Conservation (phyloP, 2,329 filamentous ascomycete species). For the Monosporascus sp. region DNA sequence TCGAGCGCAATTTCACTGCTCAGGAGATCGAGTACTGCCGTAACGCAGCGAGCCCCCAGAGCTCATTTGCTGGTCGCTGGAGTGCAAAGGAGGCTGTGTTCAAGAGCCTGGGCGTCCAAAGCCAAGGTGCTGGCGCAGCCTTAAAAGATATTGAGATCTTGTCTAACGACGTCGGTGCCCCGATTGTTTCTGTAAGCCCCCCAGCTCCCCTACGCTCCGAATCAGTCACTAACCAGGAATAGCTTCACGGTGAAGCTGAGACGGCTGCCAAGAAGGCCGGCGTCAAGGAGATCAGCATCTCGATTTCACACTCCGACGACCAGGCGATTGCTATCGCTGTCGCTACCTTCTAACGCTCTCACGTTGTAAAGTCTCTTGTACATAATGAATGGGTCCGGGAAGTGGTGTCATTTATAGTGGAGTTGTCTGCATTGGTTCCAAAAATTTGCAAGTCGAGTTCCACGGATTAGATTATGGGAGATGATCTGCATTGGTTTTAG, state of each 20-base stretch:
- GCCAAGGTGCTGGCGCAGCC: slow-evolving; percentile 82
- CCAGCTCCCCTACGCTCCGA: not conserved
- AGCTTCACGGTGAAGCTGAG: slow-evolving; percentile 85
- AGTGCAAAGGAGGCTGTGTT: slow-evolving; percentile 98
- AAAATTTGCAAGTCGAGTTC: not conserved
- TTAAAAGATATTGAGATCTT: slow-evolving; percentile 93
- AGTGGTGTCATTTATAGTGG: not conserved
- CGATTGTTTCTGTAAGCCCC: slow-evolving; percentile 72
- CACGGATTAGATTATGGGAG: too few relatives aligned
- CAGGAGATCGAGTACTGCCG: slow-evolving; percentile 83
- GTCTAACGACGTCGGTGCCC: slow-evolving; percentile 75
- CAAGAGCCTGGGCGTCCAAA: slow-evolving; percentile 85
- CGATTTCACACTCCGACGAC: slow-evolving; percentile 90
- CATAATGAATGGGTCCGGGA: not conserved
- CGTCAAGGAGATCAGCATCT: slow-evolving; percentile 83
- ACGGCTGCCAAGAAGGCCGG: slow-evolving; percentile 79
- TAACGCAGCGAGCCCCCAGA: slow-evolving; percentile 71
- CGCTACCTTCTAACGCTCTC: slow-evolving; percentile 61
- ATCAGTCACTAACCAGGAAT: slow-evolving; percentile 31
- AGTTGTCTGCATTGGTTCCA: not conserved
- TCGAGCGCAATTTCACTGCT: slow-evolving; percentile 89
- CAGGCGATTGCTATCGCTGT: slow-evolving; percentile 95
- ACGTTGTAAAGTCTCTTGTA: not conserved
- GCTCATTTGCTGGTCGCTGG: slow-evolving; percentile 93
- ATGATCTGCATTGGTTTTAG: too few relatives aligned